Base-by-base conservation (phyloP, 139 green algal genomes). In the Chlorokybus atmophyticus region DNA sequence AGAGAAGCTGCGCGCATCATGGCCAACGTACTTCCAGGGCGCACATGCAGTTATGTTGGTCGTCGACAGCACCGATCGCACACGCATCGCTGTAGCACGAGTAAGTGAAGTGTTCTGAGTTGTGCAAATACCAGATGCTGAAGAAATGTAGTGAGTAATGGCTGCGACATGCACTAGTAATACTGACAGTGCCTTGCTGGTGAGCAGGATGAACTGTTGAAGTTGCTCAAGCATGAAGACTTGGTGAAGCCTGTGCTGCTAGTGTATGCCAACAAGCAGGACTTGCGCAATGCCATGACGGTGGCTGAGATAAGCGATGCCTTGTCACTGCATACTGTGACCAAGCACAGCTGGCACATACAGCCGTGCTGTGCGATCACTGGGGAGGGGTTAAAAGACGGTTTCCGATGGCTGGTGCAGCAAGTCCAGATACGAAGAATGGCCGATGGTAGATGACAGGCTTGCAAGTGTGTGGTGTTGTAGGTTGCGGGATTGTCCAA, bases 331-430 rank as follows among this genome's bases (percentile, higher is more conserved):
- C 50, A 78, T 35, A 66, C 49, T 21, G 72, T 82, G 44, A 80
- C 74, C 48, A 39, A 60, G 21, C 75, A 82, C 48, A 62, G 78
- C 56, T 83, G 75, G 75, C 75, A 83, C 55, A 85, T 90, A 30
- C 91, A 98, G 79, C 85, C 76, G 63, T 88, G 83, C 25, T 94
- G 87, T 64, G 91, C 91, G 4, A 95, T 87, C 2, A 83, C 74
- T 32, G 91, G 91, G 25, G 90, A 98, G 68, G 91, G 91, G 26
- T 75, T 98, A 50, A 96, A 94, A 52, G 91, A 98, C 64, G 90
- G 90, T 32, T 79, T 98, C 26, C 90, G 95, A 73, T 98, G 90
- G 90, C 75, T 98, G 17, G 63, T 57, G 35, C 63, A 71, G 48
- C 63, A 71, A 39, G 57, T 71, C 19, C 51, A 44, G 35, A 10